Percentiles rank a stretch among this genome's conserved stretches.
These are phyloP conservation scores for Paecilomyces dactylethromorphus DNA, from an alignment of 2,329 filamentous ascomycete genomes.

Conservation along the genomic window DNA sequence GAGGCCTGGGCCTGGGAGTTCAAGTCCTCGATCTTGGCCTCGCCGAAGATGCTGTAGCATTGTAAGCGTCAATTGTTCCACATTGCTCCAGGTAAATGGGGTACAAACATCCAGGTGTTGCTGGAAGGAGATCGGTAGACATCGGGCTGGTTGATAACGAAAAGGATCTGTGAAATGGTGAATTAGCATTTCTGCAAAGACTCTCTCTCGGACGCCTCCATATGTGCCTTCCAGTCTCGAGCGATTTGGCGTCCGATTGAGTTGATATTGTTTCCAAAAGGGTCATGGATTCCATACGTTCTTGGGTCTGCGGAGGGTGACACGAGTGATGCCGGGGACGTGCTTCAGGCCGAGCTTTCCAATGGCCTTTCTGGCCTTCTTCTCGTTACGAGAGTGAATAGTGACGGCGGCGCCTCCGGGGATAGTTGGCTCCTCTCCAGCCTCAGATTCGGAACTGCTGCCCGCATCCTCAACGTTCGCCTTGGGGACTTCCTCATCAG, in stretches of 20 bases:
- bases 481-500: conserved; percentile 80
- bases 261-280: neutral
- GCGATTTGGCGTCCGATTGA: neutral
- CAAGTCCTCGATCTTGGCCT: conserved; percentile 99
- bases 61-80: conserved; percentile 16
- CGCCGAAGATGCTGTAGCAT: conserved; percentile 79
- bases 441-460: conserved; percentile 45
- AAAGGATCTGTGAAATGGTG: conserved; percentile 67
- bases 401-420: conserved; percentile 83
- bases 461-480: conserved; percentile 66
- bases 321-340: conserved; percentile 93
- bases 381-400: conserved; percentile 98
- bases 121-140: conserved; percentile 99
- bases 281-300: conserved; percentile 61
- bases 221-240: neutral
- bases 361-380: conserved; percentile 99
- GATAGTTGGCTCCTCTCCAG: conserved; percentile 53
- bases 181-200: conserved; percentile 3
- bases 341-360: conserved; percentile 97
- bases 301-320: conserved; percentile 96
- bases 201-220: conserved; percentile 5
- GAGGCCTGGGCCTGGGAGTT: conserved; percentile 97
- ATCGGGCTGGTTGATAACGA: conserved; percentile 99
- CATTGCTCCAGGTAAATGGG: conserved; percentile 13
- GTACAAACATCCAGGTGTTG: conserved; percentile 97